phyloP scores from a whole-genome alignment of 2,329 filamentous ascomycete genomes.

The Lasiodiplodia citricola region DNA sequence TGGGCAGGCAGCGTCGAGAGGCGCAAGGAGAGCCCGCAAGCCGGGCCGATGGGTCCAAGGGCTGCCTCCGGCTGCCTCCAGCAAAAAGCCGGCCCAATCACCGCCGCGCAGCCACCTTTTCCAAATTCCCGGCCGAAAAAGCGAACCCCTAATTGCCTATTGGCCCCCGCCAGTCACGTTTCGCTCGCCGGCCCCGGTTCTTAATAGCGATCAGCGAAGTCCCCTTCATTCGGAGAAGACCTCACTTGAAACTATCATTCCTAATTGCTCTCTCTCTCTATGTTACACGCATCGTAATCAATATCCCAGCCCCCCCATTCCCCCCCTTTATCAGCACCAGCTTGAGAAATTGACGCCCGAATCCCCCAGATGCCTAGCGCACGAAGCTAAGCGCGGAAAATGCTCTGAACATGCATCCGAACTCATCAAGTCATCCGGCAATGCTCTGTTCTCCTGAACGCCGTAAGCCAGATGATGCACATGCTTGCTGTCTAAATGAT shows the following conservation, averaged over 20 bases:
- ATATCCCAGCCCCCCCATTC: not conserved
- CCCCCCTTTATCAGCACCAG: slow-evolving; percentile 2
- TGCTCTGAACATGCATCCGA: slow-evolving; percentile 17
- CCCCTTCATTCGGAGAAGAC: slow-evolving; percentile 20
- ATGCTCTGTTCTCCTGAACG: slow-evolving; percentile 21
- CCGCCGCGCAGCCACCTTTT: not conserved
- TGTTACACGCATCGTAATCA: slow-evolving; percentile 6
- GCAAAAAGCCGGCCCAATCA: not conserved
- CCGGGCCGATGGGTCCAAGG: slow-evolving; percentile 3
- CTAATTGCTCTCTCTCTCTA: slow-evolving; percentile 10
- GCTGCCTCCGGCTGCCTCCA: not conserved
- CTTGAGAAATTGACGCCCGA: slow-evolving; percentile 17
- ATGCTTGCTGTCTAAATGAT: slow-evolving; percentile 23
- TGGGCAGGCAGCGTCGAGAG: not conserved
- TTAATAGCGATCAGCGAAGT: slow-evolving; percentile 20
- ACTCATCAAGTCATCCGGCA: slow-evolving; percentile 18
- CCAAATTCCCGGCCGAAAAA: not conserved
- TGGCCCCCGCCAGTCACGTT: not conserved
- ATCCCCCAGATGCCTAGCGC: slow-evolving; percentile 5
- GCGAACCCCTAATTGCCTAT: not conserved
- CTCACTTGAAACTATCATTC: slow-evolving; percentile 8
- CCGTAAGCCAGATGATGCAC: slow-evolving; percentile 20
- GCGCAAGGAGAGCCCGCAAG: not conserved
- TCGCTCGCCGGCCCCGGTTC: not conserved
- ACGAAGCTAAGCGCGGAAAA: slow-evolving; percentile 16